Evolutionary conservation across 306 rosid genomes (phyloP).

Genomic region (Crotalaria pallida): DNA sequence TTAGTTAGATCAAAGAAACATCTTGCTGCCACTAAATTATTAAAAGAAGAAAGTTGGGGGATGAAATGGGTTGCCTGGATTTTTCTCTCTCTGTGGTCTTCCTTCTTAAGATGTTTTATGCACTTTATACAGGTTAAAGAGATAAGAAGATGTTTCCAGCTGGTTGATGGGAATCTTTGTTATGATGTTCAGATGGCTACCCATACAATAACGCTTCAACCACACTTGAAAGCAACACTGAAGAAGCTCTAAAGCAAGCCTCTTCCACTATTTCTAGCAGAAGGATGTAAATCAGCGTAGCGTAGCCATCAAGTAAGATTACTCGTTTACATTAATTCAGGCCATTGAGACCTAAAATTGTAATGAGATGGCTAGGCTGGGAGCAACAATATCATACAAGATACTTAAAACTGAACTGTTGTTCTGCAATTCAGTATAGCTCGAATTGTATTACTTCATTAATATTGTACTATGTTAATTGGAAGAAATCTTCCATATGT

Average conservation of each 20-base stretch:
- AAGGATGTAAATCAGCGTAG: background rate
- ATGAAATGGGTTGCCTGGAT: background rate
- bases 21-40: background rate
- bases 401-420: too few species aligned
- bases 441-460: too few species aligned
- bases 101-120: background rate
- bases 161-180: conserved; percentile 51
- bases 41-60: background rate
- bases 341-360: background rate
- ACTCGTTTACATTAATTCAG: background rate
- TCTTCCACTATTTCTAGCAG: background rate
- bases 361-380: too few species aligned
- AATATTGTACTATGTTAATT: too few species aligned
- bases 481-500: too few species aligned
- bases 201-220: conserved; percentile 46
- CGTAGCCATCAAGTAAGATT: background rate
- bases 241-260: conserved; percentile 40
- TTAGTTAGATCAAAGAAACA: background rate
- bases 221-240: conserved; percentile 67
- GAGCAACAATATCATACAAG: too few species aligned
- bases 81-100: background rate
- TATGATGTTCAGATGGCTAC: conserved; percentile 86
- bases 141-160: conserved; percentile 47
- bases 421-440: too few species aligned
- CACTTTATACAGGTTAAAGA: conserved; percentile 50